Percentiles rank a stretch among this genome's conserved stretches.
Conservation (phyloP, 768 basidiomycete genomes). For the Lactarius hatsudake region DNA sequence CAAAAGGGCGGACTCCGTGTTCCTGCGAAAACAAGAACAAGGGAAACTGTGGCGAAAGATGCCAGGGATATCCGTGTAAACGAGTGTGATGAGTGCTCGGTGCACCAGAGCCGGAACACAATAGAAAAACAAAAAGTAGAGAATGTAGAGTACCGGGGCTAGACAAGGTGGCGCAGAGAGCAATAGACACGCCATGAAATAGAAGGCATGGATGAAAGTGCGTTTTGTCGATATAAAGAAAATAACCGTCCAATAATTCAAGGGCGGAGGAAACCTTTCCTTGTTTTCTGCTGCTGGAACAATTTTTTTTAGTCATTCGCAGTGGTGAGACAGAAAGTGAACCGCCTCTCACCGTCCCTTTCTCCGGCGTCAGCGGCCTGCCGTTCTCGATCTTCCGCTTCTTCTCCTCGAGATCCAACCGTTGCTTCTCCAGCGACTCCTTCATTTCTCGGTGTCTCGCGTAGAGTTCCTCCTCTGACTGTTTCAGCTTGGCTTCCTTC, state of each 20-base stretch:
- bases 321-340: slow-evolving; percentile 7
- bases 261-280: slow-evolving; percentile 75
- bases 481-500: slow-evolving; percentile 98
- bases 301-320: neutral
- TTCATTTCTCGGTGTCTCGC: slow-evolving; percentile 99
- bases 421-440: slow-evolving; percentile 96
- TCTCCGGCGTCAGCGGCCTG: slow-evolving; percentile 93
- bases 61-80: slow-evolving; percentile 29
- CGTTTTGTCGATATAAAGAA: slow-evolving; percentile 32
- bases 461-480: slow-evolving; percentile 98
- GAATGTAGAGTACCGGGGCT: slow-evolving; percentile 44
- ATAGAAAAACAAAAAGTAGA: slow-evolving; percentile 31
- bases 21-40: slow-evolving; percentile 27
- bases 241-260: slow-evolving; percentile 37
- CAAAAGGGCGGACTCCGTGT: neutral
- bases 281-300: slow-evolving; percentile 34
- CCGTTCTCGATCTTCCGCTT: slow-evolving; percentile 94
- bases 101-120: slow-evolving; percentile 25
- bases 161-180: slow-evolving; percentile 40
- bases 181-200: slow-evolving; percentile 36
- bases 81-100: slow-evolving; percentile 26
- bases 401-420: slow-evolving; percentile 95
- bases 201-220: slow-evolving; percentile 33
- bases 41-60: slow-evolving; percentile 23
- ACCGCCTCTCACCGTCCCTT: slow-evolving; percentile 63